Base-by-base conservation (phyloP, 148 eudicot species). In the Cornus florida region DNA sequence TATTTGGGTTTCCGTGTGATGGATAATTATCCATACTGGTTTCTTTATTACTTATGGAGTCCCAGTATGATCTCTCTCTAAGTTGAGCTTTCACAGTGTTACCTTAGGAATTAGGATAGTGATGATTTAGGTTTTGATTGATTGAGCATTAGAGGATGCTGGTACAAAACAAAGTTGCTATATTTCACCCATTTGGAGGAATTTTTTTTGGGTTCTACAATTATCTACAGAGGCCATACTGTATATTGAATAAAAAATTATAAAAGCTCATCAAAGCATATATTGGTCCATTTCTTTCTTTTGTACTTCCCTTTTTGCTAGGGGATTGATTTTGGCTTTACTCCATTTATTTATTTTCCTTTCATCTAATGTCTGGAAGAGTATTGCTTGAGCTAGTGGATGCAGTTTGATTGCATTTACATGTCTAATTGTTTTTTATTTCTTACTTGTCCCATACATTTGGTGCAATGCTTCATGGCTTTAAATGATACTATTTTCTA, bases 401-500 rank as follows among this genome's bases (percentile, higher is more conserved):
- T 80, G 64, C 70, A 46, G 39, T 73, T 80, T 75, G 75, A 69
- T 81, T 62, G 16, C 10, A 20, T 78, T 7, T 33, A 69, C 64
- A 66, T 32, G 78, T 41, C 48, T 31, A 72, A 10, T 65, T 6
- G 20, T 53, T 67, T 59, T 48, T 14, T 66, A 16, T 46, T 56
- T 62, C 66, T 41, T 73, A 14, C 38, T 35, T 35, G 38, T 35
- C 38, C 38, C 7, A 10, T 48, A 46, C 33, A 24, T 57, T 35
- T 20, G 81, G 68, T 79, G 67, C 79, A 69, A 33, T 75, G 8
- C 46, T 73, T 68, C 65, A 22, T 79, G 28, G 78, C 71, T 41
- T 67, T 76, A 23, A 64, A 38, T 76, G 41, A 32, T 78, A 67
- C 69, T 35, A 74, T 62, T 84, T 50, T 69, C 22, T 77, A 96